Base-by-base conservation (phyloP, 495 filamentous ascomycete species). In the Podospora fimiseda region DNA sequence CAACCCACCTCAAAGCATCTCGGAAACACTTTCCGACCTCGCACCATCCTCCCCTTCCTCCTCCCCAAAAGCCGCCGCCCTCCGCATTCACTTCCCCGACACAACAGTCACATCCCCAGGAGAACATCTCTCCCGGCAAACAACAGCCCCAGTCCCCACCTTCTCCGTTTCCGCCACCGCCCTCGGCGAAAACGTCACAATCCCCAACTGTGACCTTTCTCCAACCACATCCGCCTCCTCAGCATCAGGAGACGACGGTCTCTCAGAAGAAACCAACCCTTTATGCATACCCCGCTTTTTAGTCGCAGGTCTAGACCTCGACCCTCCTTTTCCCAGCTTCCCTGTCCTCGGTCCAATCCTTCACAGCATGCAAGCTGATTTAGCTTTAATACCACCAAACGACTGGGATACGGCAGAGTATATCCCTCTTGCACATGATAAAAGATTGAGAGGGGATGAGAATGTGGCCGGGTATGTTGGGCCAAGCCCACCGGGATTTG, bases 321-420 rank as follows among this genome's bases (percentile, higher is more conserved):
- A 80, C 56, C 74, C 75, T 0, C 80, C 80, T 0, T 77, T 81
- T 60, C 70, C 76, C 0, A 72, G 70, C 11, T 74, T 75, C 30
- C 59, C 68, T 15, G 61, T 85, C 11, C 55, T 84, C 4, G 58
- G 61, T 1, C 74, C 81, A 43, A 67, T 84, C 44, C 62, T 71
- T n/a, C 59, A 77, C 23, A 67, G 69, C 0, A 55, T 84, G 21
- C 73, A 72, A 30, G 74, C 77, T 3, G 62, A 74, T 40, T 52
- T 66, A 42, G 48, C 27, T 2, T 23, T 62, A 13, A 48, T 41
- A 14, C 51, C 58, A 9, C 22, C 42, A 14, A 21, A 21, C 6
- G 23, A 20, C 16, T 1, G 52, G 11, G 38, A 59, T 42, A 8
- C 16, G 2, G 56, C 60, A 20, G 57, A 59, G 41, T 67, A 59